Base-by-base conservation (phyloP, 192 early-diverging fungal species). In the Gaertneriomyces sp. region DNA sequence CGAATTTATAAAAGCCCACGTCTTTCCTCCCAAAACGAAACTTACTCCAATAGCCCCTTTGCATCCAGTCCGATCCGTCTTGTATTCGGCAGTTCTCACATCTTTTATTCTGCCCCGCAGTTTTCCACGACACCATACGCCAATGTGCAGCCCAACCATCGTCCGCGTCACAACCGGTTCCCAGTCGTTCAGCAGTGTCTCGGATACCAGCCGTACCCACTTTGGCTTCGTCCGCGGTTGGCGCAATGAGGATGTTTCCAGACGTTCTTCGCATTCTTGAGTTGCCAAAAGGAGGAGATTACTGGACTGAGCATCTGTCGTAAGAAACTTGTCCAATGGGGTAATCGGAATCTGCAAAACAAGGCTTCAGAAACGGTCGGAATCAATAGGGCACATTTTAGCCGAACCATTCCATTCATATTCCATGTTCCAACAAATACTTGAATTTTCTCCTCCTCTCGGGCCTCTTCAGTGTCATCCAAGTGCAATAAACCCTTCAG, bases 341-440 rank as follows among this genome's bases (percentile, higher is more conserved):
- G 16, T 11, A 45, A 42, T 46, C 20, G 50, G 17, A 14, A 63
- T 10, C 20, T 40, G 33, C 19, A 7, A 33, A 10, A 5, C 4
- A 25, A 5, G n/a, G 39, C 39, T 3, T 6, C 6, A 7, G 49
- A 8, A 2, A 9, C 16, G 7, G 56, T 16, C 5, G 4, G 7
- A 16, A 20, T 10, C 44, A 6, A 61, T 9, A 33, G 39, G 14
- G 10, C 53, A 62, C 9, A 8, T 6, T 16, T 19, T 39, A 33
- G 5, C 12, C 41, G 12, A 11, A 77, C 63, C 53, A 45, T 57
- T 25, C 72, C 77, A 55, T 77, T 74, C 68, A 79, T 70, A 49
- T 79, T 79, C 77, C 77, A 79, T 12, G 77, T 79, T 6, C 69
- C 75, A 4, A 71, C 58, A 46, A 62, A 79, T 8, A 79, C 9